Evolutionary conservation across 805 yeast species (phyloP).

Genomic region (Tetrapisispora taiwanensis): DNA sequence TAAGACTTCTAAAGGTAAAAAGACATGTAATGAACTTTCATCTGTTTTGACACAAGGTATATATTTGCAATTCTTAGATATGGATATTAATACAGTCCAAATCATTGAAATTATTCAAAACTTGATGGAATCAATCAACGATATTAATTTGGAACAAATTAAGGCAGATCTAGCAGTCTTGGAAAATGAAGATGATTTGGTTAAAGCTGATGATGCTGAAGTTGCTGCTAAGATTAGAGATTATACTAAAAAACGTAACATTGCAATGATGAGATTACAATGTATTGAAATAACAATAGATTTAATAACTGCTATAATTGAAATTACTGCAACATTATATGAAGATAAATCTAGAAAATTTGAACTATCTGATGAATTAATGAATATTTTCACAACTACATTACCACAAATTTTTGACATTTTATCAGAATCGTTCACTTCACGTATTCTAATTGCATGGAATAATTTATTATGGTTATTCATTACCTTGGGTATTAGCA

Average conservation of each 20-base stretch:
- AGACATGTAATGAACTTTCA: conserved; percentile 26
- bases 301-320: conserved; percentile 64
- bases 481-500: conserved; percentile 18
- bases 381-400: conserved; percentile 11
- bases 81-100: conserved; percentile 14
- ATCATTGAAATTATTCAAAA: conserved; percentile 18
- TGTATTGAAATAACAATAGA: conserved; percentile 66
- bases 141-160: conserved; percentile 28
- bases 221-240: conserved; percentile 26
- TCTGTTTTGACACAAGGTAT: conserved; percentile 31
- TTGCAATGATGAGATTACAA: conserved; percentile 45
- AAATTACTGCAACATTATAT: conserved; percentile 34
- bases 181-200: conserved; percentile 12
- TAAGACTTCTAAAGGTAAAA: not conserved
- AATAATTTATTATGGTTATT: conserved; percentile 58
- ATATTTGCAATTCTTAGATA: conserved; percentile 30
- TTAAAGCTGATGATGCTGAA: conserved; percentile 8
- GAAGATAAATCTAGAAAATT: conserved; percentile 11
- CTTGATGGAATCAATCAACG: conserved; percentile 20
- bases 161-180: conserved; percentile 15
- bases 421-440: conserved; percentile 39
- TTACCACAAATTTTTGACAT: conserved; percentile 33
- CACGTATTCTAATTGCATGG: conserved; percentile 52
- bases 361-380: conserved; percentile 8
- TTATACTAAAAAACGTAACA: conserved; percentile 32